A percentile compares a stretch with the other conserved stretches of the same genome.
phyloP scores from a whole-genome alignment of 164 flowering plant species.

The Chimonanthus praecox region DNA sequence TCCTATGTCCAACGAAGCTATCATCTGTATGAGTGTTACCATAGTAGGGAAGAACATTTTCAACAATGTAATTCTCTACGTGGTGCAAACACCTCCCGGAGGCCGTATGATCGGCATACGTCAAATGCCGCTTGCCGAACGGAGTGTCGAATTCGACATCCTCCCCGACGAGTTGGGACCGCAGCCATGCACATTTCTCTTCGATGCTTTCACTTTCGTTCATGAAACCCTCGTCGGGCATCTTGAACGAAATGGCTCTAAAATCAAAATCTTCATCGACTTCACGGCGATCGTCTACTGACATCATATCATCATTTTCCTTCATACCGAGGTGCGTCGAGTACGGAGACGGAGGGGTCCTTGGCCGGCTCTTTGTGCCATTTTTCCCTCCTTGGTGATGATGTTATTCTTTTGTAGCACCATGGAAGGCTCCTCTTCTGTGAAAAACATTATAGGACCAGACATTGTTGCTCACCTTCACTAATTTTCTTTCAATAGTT shows the following conservation, averaged over 20 bases:
- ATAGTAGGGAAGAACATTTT: conserved; percentile 7
- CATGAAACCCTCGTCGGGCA: neutral
- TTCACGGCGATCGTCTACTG: neutral
- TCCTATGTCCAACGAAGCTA: conserved; percentile 21
- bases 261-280: neutral
- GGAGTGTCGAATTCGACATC: conserved; percentile 9
- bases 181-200: conserved; percentile 10
- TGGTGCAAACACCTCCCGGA: conserved; percentile 17
- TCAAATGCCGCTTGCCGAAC: conserved; percentile 9
- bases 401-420: neutral
- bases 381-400: neutral
- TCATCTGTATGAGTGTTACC: conserved; percentile 25
- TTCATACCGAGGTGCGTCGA: neutral
- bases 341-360: neutral
- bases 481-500: no score
- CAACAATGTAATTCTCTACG: conserved; percentile 12
- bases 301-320: neutral
- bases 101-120: conserved; percentile 17
- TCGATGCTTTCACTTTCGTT: conserved; percentile 2
- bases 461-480: neutral
- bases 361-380: neutral
- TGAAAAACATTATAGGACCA: conserved; percentile 1
- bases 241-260: neutral
- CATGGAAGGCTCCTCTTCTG: neutral
- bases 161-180: conserved; percentile 6